These are phyloP conservation scores for Pleurotus platypus DNA, from an alignment of 768 basidiomycete genomes.

Conservation along the genomic window DNA sequence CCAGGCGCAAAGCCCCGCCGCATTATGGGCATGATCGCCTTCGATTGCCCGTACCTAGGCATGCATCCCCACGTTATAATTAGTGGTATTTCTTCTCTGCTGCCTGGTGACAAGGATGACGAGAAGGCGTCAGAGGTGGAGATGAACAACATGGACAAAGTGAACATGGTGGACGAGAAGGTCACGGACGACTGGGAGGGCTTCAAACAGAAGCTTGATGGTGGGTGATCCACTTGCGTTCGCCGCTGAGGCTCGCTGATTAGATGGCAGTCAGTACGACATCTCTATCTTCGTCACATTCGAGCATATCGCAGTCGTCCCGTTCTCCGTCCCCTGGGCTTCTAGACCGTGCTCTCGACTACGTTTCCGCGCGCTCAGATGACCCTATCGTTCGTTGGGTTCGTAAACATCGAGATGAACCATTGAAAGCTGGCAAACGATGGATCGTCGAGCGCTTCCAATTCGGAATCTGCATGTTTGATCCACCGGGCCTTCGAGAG, in stretches of 20 bases:
- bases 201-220: conserved; percentile 32
- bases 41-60: conserved; percentile 56
- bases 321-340: conserved; percentile 20
- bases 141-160: conserved; percentile 39
- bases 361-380: conserved; percentile 36
- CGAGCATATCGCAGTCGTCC: not conserved
- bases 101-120: conserved; percentile 31
- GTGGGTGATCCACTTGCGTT: conserved; percentile 9
- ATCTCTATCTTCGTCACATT: conserved; percentile 13
- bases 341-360: conserved; percentile 32
- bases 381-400: conserved; percentile 46
- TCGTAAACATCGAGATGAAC: conserved; percentile 50
- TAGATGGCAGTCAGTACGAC: conserved; percentile 5
- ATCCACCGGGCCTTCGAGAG: conserved; percentile 42
- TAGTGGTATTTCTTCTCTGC: conserved; percentile 50
- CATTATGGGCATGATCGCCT: conserved; percentile 52
- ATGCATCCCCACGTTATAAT: conserved; percentile 63
- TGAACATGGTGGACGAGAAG: conserved; percentile 38
- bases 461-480: conserved; percentile 58
- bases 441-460: conserved; percentile 56
- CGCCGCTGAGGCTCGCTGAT: not conserved
- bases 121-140: conserved; percentile 28
- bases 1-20: conserved; percentile 31
- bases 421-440: conserved; percentile 42
- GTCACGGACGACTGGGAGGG: conserved; percentile 50